Percentiles rank a stretch among this genome's conserved stretches.
These are phyloP conservation scores for Sporisorium scitamineum DNA, from an alignment of 1,284 basidiomycete genomes.

Conservation along the genomic window DNA sequence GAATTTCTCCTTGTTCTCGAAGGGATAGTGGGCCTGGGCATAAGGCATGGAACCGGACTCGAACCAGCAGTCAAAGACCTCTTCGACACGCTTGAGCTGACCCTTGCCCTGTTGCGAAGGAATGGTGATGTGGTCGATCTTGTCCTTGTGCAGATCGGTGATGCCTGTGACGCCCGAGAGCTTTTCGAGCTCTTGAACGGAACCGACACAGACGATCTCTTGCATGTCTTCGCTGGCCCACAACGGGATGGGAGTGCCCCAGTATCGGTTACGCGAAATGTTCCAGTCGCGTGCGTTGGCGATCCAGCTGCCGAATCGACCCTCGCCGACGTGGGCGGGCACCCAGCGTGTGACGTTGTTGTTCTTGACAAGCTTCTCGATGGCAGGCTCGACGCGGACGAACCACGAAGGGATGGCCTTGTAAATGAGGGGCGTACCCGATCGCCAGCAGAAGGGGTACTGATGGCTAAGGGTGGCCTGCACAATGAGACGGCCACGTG, in stretches of 20 bases:
- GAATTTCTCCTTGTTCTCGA: slow-evolving; percentile 89
- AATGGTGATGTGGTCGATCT: slow-evolving; percentile 95
- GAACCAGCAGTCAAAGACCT: slow-evolving; percentile 99
- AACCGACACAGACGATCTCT: slow-evolving; percentile 91
- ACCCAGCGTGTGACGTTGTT: slow-evolving; percentile 96
- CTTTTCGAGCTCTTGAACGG: slow-evolving; percentile 87
- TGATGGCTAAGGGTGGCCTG: slow-evolving; percentile 88
- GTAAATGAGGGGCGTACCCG: slow-evolving; percentile 94
- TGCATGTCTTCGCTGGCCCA: slow-evolving; percentile 95
- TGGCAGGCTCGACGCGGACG: slow-evolving; percentile 85
- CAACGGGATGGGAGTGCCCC: slow-evolving; percentile 97
- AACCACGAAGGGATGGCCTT: slow-evolving; percentile 98
- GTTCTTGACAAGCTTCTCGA: slow-evolving; percentile 87
- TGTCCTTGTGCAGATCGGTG: slow-evolving; percentile 93
- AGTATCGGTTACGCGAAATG: slow-evolving; percentile 97
- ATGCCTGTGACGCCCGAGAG: slow-evolving; percentile 87
- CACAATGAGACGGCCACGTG: slow-evolving; percentile 86
- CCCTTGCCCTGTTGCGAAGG: slow-evolving; percentile 93
- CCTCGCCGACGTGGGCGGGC: slow-evolving; percentile 87
- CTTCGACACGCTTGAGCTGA: slow-evolving; percentile 85
- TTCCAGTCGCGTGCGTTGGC: slow-evolving; percentile 99
- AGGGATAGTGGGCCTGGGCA: slow-evolving; percentile 96
- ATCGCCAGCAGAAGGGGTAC: slow-evolving; percentile 97
- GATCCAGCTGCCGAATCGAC: slow-evolving; percentile 96
- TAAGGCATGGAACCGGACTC: slow-evolving; percentile 99